Conservation (phyloP, 225 moss, liverwort and hornwort species). For the Bryoerythrophyllum caledonicum region DNA sequence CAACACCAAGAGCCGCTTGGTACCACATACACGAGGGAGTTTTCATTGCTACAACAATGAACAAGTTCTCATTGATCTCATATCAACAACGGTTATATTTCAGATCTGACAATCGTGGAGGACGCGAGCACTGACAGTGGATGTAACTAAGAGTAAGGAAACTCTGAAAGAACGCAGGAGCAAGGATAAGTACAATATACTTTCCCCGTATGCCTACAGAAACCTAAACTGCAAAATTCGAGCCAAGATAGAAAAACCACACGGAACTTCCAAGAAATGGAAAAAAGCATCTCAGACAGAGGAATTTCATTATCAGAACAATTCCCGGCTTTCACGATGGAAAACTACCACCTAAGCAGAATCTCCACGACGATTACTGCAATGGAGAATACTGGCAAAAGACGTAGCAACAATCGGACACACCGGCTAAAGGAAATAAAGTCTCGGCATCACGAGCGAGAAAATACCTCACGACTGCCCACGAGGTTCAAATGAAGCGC, state of each 20-base stretch:
- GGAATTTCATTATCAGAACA: background rate
- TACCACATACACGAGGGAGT: background rate
- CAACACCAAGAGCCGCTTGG: background rate
- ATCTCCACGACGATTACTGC: background rate
- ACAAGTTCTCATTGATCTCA: background rate
- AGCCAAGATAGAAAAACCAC: background rate
- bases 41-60: background rate
- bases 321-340: background rate
- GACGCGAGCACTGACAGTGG: background rate
- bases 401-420: background rate
- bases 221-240: background rate
- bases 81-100: background rate
- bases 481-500: background rate
- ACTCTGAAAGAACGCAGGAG: background rate
- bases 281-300: background rate
- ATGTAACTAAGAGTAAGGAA: background rate
- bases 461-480: background rate
- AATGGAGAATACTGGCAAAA: background rate
- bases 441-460: background rate
- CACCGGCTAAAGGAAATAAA: background rate
- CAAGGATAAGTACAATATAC: background rate
- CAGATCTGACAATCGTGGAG: background rate
- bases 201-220: background rate
- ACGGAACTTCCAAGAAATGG: background rate
- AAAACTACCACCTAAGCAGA: constrained; percentile 1